Percentiles rank a stretch among this genome's conserved stretches.
These are phyloP conservation scores for Xylariaceae sp. DNA, from an alignment of 2,329 filamentous ascomycete genomes.

Conservation along the genomic window DNA sequence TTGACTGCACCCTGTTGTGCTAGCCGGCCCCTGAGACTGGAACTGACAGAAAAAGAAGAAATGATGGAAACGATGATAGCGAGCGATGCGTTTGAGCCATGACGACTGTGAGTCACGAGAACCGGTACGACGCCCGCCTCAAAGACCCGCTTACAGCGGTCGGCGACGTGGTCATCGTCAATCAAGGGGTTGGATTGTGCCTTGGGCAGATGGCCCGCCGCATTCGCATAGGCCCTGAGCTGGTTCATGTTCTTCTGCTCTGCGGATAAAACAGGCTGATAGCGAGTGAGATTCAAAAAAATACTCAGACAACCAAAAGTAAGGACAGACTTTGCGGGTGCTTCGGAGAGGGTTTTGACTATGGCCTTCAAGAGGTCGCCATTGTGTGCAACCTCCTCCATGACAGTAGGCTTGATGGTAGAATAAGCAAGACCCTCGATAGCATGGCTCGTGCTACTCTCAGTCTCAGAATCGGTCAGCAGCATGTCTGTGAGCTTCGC, in stretches of 20 bases:
- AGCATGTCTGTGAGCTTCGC: conserved; percentile 63
- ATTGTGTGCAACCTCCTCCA: conserved; percentile 72
- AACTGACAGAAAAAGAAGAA: conserved; percentile 68
- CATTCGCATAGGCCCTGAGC: conserved; percentile 89
- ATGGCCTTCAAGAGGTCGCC: conserved; percentile 62
- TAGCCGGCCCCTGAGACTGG: conserved; percentile 68
- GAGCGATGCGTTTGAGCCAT: conserved; percentile 64
- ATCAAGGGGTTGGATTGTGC: conserved; percentile 61
- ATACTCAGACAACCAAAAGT: conserved; percentile 85
- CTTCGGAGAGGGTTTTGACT: conserved; percentile 55
- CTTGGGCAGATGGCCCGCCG: conserved; percentile 59
- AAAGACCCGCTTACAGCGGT: conserved; percentile 72
- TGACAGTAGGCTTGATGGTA: conserved; percentile 77
- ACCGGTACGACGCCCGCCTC: conserved; percentile 72
- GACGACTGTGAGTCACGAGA: conserved; percentile 69
- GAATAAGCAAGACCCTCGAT: conserved; percentile 91
- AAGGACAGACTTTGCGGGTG: conserved; percentile 60
- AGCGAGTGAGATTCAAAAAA: conserved; percentile 77
- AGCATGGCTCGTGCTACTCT: conserved; percentile 59
- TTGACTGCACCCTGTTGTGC: conserved; percentile 93
- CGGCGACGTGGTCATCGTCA: conserved; percentile 67
- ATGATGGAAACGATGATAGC: conserved; percentile 71
- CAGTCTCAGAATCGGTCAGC: conserved; percentile 51
- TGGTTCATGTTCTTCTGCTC: conserved; percentile 90
- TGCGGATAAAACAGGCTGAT: conserved; percentile 71